Percentiles rank a stretch among this genome's conserved stretches.
Conservation (phyloP, 257 asterid genomes). For the Leptodermis oblonga region DNA sequence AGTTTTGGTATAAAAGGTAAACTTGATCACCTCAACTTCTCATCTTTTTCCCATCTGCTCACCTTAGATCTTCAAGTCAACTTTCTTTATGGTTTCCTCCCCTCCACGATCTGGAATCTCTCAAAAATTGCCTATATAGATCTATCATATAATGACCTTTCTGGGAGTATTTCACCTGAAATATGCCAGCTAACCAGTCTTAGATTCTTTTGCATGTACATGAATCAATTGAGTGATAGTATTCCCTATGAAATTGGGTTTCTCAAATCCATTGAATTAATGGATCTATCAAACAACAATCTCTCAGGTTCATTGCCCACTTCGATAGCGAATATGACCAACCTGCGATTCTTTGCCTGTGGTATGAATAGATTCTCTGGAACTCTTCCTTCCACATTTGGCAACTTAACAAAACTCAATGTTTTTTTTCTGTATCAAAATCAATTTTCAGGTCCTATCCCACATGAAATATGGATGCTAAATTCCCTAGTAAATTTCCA, state of each 20-base stretch:
- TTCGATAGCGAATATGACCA: constrained; percentile 12
- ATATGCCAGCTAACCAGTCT: constrained; percentile 16
- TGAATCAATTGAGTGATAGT: not conserved
- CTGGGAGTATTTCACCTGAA: constrained; percentile 20
- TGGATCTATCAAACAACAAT: not conserved
- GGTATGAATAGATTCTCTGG: not conserved
- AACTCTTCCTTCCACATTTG: not conserved
- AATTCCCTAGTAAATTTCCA: too few relatives aligned
- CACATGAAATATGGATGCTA: too few relatives aligned
- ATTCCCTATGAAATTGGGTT: constrained; percentile 3
- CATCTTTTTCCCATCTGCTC: not conserved
- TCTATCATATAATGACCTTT: not conserved
- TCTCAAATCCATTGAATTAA: not conserved
- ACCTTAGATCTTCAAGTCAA: not conserved
- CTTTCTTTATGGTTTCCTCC: constrained; percentile 25
- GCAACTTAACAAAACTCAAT: constrained; percentile 15
- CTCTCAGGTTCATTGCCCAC: constrained; percentile 12
- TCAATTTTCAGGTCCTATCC: too few relatives aligned
- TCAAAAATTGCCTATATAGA: constrained; percentile 6
- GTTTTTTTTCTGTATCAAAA: too few relatives aligned
- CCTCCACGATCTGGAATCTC: constrained; percentile 14
- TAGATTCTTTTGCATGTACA: not conserved
- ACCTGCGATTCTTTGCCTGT: not conserved
- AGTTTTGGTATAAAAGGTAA: constrained; percentile 16
- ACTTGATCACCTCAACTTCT: constrained; percentile 17